These are phyloP conservation scores for Eruca vesicaria DNA, from an alignment of 441 rosid genomes.

Conservation along the genomic window DNA sequence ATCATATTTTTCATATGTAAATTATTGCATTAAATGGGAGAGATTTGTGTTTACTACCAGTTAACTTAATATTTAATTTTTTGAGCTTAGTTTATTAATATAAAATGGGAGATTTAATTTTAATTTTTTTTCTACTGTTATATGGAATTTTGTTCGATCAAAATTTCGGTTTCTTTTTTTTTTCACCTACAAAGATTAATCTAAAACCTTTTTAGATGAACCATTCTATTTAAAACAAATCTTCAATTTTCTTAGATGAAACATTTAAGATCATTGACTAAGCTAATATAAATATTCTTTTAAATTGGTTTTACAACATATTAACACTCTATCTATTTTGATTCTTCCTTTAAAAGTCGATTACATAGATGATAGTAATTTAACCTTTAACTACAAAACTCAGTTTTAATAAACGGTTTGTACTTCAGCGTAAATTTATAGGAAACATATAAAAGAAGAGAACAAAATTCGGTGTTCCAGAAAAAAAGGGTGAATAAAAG, in stretches of 20 bases:
- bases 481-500: slow-evolving; percentile 5
- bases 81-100: too few relatives aligned
- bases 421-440: not conserved
- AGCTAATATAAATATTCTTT: not conserved
- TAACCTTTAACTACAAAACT: not conserved
- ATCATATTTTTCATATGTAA: too few relatives aligned
- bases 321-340: not conserved
- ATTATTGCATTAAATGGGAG: too few relatives aligned
- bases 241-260: not conserved
- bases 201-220: not conserved
- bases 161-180: not conserved
- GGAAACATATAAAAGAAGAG: not conserved
- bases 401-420: not conserved
- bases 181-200: not conserved
- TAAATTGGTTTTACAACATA: not conserved
- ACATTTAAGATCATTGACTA: not conserved
- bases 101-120: too few relatives aligned
- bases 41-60: too few relatives aligned
- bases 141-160: too few relatives aligned
- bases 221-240: not conserved
- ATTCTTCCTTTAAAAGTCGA: not conserved
- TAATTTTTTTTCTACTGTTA: too few relatives aligned
- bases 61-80: too few relatives aligned
- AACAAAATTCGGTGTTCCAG: not conserved
- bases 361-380: not conserved